These are phyloP conservation scores for Acorus gramineus DNA, from an alignment of 106 monocot species.

Conservation along the genomic window DNA sequence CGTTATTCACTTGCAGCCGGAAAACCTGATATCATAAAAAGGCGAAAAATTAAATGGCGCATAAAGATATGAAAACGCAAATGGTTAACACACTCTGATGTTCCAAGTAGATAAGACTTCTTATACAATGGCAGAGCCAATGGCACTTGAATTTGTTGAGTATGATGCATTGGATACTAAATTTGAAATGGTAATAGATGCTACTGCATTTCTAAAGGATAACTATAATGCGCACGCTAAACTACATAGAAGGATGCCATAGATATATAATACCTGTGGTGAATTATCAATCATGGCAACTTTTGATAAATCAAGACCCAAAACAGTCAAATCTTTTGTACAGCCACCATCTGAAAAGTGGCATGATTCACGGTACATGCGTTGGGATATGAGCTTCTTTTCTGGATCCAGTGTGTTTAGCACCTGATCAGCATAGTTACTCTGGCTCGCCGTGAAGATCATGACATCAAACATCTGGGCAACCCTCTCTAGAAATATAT, in stretches of 20 bases:
- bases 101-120: too few relatives aligned
- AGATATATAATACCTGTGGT: slow-evolving; percentile 43
- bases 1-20: slow-evolving; percentile 69
- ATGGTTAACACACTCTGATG: too few relatives aligned
- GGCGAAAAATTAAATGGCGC: too few relatives aligned
- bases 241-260: background rate
- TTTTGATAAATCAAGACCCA: slow-evolving; percentile 69
- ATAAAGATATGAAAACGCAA: too few relatives aligned
- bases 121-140: too few relatives aligned
- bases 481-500: slow-evolving; percentile 69
- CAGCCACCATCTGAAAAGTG: slow-evolving; percentile 76
- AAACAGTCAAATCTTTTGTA: slow-evolving; percentile 68
- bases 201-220: too few relatives aligned
- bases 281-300: slow-evolving; percentile 77
- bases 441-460: slow-evolving; percentile 95
- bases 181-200: too few relatives aligned
- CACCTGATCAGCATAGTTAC: slow-evolving; percentile 74
- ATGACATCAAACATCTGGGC: slow-evolving; percentile 74
- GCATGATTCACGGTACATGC: slow-evolving; percentile 86
- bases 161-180: too few relatives aligned
- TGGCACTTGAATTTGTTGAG: too few relatives aligned
- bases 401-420: slow-evolving; percentile 79
- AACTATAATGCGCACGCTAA: too few relatives aligned
- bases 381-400: slow-evolving; percentile 44
- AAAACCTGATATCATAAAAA: slow-evolving; percentile 42